A percentile compares a stretch with the other conserved stretches of the same genome.
Evolutionary conservation across 331 rosid genomes (phyloP).

Genomic region (Rosa hybrid): DNA sequence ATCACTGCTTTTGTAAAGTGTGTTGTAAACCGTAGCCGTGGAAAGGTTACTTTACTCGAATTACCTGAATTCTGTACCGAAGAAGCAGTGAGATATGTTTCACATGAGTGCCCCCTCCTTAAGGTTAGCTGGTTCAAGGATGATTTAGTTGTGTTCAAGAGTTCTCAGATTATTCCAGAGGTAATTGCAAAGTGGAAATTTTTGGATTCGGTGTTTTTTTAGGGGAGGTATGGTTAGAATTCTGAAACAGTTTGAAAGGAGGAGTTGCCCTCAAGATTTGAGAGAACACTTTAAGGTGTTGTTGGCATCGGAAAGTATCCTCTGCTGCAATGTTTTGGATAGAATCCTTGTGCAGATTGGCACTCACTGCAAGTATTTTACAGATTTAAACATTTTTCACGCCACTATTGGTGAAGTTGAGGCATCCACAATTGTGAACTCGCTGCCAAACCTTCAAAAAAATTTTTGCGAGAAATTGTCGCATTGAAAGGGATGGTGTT

Average conservation of each 20-base stretch:
- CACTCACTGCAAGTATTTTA: not conserved
- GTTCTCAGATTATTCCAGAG: too few relatives aligned
- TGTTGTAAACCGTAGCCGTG: not conserved
- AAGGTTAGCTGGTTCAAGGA: too few relatives aligned
- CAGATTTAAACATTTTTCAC: too few relatives aligned
- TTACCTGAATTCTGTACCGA: not conserved
- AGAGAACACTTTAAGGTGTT: not conserved
- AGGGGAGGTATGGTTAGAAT: not conserved
- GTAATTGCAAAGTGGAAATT: not conserved
- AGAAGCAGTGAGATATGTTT: not conserved
- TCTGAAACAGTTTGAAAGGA: not conserved
- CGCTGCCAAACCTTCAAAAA: not conserved
- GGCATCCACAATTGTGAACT: not conserved
- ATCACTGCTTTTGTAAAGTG: not conserved
- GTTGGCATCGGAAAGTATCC: not conserved
- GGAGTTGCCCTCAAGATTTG: not conserved
- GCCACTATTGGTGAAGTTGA: not conserved
- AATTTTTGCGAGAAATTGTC: rapidly evolving
- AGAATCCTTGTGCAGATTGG: not conserved
- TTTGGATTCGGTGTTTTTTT: not conserved
- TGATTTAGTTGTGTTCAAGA: too few relatives aligned
- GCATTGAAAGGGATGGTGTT: not conserved
- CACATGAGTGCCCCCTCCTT: too few relatives aligned
- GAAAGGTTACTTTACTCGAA: not conserved
- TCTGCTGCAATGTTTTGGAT: not conserved